phyloP scores from a whole-genome alignment of 768 basidiomycete species.

The Xerocomellus dryophilus region DNA sequence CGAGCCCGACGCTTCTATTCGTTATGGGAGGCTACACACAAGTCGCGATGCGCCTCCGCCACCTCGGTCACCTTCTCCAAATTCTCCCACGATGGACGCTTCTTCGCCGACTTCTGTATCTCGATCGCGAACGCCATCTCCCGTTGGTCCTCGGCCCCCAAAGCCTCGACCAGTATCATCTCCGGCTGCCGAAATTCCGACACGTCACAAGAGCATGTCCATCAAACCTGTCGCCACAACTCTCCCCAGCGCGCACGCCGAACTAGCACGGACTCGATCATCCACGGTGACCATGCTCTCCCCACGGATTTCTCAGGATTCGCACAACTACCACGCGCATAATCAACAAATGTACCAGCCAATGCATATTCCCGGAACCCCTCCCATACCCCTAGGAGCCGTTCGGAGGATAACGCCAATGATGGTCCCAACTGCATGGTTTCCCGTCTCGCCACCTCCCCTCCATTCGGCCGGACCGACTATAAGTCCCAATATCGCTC shows the following conservation, averaged over 20 bases:
- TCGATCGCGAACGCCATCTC: conserved; percentile 45
- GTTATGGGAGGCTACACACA: conserved; percentile 20
- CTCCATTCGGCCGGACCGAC: conserved; percentile 16
- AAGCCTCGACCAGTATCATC: conserved; percentile 31
- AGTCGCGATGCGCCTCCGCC: conserved; percentile 27
- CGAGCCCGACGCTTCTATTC: conserved; percentile 9
- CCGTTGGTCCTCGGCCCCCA: conserved; percentile 48
- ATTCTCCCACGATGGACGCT: conserved; percentile 2
- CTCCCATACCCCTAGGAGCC: conserved; percentile 9
- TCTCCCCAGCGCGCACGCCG: conserved; percentile 18
- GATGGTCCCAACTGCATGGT: conserved; percentile 15
- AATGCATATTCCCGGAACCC: conserved; percentile 25
- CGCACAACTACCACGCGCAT: conserved; percentile 31
- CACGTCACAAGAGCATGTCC: conserved; percentile 33
- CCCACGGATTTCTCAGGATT: conserved; percentile 26
- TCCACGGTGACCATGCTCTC: conserved; percentile 30
- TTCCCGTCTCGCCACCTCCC: conserved; percentile 9
- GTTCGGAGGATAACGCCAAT: conserved; percentile 4
- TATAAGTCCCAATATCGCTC: conserved; percentile 11
- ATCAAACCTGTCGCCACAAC: conserved; percentile 21
- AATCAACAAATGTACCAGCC: conserved; percentile 34
- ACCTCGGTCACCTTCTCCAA: conserved; percentile 32
- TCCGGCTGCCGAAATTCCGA: conserved; percentile 26
- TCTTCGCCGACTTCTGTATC: conserved; percentile 26
- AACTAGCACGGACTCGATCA: conserved; percentile 26